Evolutionary conservation across 2,329 filamentous ascomycete genomes (phyloP).

Genomic region (Phaeoacremonium minimum): DNA sequence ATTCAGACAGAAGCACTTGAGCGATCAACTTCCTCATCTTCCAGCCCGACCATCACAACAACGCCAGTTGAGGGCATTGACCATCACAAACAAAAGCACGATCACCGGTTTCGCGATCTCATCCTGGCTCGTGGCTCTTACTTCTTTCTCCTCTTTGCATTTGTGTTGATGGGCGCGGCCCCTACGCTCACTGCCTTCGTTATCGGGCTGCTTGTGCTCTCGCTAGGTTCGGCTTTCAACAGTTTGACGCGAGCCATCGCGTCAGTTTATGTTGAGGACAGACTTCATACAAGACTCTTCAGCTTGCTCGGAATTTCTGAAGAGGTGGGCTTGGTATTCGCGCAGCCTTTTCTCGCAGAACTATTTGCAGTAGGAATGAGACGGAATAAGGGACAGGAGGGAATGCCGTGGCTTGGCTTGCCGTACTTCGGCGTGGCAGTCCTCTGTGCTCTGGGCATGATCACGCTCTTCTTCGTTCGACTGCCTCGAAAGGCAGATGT

Average conservation of each 20-base stretch:
- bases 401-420: constrained; percentile 20
- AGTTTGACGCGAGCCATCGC: constrained; percentile 21
- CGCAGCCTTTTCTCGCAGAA: constrained; percentile 20
- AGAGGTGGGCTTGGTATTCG: constrained; percentile 20
- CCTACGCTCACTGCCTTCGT: constrained; percentile 18
- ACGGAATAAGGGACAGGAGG: constrained; percentile 6
- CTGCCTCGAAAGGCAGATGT: too few relatives aligned
- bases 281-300: constrained; percentile 23
- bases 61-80: not conserved
- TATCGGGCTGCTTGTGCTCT: constrained; percentile 20
- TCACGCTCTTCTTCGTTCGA: too few relatives aligned
- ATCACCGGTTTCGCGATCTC: constrained; percentile 21
- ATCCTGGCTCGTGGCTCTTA: constrained; percentile 19
- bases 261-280: constrained; percentile 21
- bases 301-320: constrained; percentile 22
- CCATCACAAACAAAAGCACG: constrained; percentile 1
- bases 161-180: constrained; percentile 17
- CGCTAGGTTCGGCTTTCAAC: constrained; percentile 19
- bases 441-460: too few relatives aligned
- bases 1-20: not conserved
- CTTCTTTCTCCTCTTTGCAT: constrained; percentile 14
- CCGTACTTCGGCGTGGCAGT: constrained; percentile 16
- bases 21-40: not conserved
- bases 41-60: not conserved
- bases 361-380: constrained; percentile 23